A percentile compares a stretch with the other conserved stretches of the same genome.
Conservation (phyloP, 2,329 filamentous ascomycete genomes). For the Xylaria multiplex region DNA sequence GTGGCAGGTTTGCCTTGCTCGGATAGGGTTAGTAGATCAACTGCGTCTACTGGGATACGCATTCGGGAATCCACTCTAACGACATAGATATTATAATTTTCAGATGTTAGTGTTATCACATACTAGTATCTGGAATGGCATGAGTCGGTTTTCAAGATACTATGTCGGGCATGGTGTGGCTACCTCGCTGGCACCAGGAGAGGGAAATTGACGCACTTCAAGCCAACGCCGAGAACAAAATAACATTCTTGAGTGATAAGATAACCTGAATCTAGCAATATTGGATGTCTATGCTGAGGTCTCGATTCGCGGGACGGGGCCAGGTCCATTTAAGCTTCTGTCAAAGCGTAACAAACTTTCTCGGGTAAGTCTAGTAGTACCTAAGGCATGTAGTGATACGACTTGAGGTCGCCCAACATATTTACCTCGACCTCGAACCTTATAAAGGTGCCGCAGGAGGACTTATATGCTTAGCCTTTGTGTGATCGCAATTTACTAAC, state of each 20-base stretch:
- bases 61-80: constrained; percentile 1
- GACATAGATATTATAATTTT: neutral
- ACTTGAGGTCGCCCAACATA: too few relatives aligned
- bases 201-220: neutral
- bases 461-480: too few relatives aligned
- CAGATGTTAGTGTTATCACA: neutral
- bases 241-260: neutral
- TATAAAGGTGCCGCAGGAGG: too few relatives aligned
- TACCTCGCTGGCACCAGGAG: neutral
- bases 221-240: neutral
- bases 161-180: neutral
- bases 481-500: too few relatives aligned
- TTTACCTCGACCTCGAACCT: too few relatives aligned
- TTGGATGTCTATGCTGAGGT: too few relatives aligned
- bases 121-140: neutral
- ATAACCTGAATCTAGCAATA: neutral
- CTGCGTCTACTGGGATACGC: neutral
- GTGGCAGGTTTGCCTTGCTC: constrained; percentile 12
- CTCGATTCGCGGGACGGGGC: neutral
- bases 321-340: neutral
- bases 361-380: too few relatives aligned
- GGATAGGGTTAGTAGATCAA: constrained; percentile 1
- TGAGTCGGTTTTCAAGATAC: neutral
- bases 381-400: too few relatives aligned
- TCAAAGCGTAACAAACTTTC: too few relatives aligned